These are phyloP conservation scores for Xylaria sp. DNA, from an alignment of 2,329 filamentous ascomycete species.

Conservation along the genomic window DNA sequence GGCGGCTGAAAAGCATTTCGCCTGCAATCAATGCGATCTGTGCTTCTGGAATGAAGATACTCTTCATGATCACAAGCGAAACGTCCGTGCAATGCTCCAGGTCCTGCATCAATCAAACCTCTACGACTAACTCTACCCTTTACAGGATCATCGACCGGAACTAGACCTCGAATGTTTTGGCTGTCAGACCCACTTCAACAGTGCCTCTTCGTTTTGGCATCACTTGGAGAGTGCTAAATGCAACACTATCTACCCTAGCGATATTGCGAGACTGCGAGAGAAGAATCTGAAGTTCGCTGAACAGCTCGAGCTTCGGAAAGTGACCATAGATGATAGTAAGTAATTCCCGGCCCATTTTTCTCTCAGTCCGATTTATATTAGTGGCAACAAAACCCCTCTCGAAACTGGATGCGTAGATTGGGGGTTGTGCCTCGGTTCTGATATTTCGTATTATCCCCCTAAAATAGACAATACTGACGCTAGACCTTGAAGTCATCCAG, in stretches of 20 bases:
- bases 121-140: conserved; percentile 23
- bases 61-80: conserved; percentile 36
- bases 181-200: conserved; percentile 54
- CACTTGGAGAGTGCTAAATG: conserved; percentile 61
- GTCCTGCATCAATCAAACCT: neutral
- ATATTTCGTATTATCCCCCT: neutral
- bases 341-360: neutral
- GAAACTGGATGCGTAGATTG: neutral
- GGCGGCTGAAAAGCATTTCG: conserved; percentile 29
- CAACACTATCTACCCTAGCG: conserved; percentile 47
- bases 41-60: conserved; percentile 29
- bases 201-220: conserved; percentile 53
- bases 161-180: conserved; percentile 61
- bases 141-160: conserved; percentile 53
- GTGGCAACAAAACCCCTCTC: neutral
- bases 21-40: conserved; percentile 36
- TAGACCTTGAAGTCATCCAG: conserved; percentile 6
- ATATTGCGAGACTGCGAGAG: conserved; percentile 52
- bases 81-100: conserved; percentile 28
- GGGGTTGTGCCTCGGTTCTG: neutral
- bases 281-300: conserved; percentile 53
- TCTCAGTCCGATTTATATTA: neutral
- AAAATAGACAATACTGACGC: neutral
- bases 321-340: conserved; percentile 27
- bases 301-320: conserved; percentile 33